Evolutionary conservation across 2,329 filamentous ascomycete genomes (phyloP).

Genomic region (Ophiostoma populinum): DNA sequence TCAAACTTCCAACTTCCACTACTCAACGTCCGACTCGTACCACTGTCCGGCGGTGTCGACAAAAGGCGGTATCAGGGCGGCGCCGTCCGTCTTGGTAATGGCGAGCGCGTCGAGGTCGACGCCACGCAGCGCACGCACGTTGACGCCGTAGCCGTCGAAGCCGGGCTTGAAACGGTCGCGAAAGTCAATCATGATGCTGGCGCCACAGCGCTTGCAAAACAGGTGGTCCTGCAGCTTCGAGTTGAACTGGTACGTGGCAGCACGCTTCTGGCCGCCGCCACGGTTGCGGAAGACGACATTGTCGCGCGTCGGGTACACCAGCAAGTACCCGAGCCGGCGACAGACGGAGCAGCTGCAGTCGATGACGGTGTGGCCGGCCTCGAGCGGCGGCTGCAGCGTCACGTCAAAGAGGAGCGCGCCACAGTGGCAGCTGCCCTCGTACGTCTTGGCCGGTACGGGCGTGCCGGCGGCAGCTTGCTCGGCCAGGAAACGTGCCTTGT

Average conservation of each 20-base stretch:
- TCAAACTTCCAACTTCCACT: too few relatives aligned
- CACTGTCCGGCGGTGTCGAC: constrained; percentile 22
- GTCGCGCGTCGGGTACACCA: constrained; percentile 25
- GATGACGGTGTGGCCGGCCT: constrained; percentile 23
- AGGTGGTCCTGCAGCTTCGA: constrained; percentile 29
- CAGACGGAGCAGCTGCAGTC: constrained; percentile 38
- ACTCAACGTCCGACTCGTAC: constrained; percentile 11
- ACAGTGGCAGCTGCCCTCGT: constrained; percentile 35
- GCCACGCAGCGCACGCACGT: constrained; percentile 20
- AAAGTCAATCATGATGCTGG: constrained; percentile 30
- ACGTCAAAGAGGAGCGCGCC: constrained; percentile 31
- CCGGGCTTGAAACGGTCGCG: constrained; percentile 13
- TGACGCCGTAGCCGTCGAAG: constrained; percentile 22
- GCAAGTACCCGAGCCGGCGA: constrained; percentile 30
- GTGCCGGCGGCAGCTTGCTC: background rate
- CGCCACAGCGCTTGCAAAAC: constrained; percentile 30
- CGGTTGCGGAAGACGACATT: constrained; percentile 21
- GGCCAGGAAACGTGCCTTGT: constrained; percentile 1
- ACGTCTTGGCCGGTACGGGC: constrained; percentile 16
- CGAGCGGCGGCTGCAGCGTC: constrained; percentile 29
- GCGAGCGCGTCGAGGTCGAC: constrained; percentile 23
- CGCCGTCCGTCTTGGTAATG: constrained; percentile 21
- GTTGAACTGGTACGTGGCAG: constrained; percentile 27
- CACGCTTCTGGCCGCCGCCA: constrained; percentile 22
- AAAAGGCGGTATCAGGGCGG: constrained; percentile 17